Evolutionary conservation across 495 filamentous ascomycete genomes (phyloP), one percentile per base, ranked within the genome.

Genomic region (Recurvomyces mirabilis): DNA sequence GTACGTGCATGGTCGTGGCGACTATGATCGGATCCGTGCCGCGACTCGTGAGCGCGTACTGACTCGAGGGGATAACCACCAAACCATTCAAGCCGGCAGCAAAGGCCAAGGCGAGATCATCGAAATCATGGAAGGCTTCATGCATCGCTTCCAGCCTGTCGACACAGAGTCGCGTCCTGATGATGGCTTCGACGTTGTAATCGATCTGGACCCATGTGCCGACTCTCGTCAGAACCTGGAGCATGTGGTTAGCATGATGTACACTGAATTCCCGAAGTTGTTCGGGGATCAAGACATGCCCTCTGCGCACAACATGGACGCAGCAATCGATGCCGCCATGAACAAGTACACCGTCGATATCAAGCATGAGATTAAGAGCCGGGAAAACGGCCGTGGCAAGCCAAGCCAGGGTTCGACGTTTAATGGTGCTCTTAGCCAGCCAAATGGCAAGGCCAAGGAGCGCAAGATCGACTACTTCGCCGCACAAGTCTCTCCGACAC

Each of bases 91-190:
- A 46, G 84, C 89, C 4, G 79, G 77, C 11, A 75, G 72, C 24
- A 75, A 78, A 54, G 66, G 75, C 36, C 61, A 64, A 28, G 61
- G 67, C 12, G 85, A 93, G 58, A 77, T 89, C 25, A 68, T 85
- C 18, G 75, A 76, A 7, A 96, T 99, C 56, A 96, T 99, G 91
- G 81, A 94, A 49, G 86, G 87, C 26, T 99, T 99, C 66, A 67
- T 98, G 33, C 47, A 64, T 0, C 80, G 91, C 13, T 99, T 95
- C 59, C 79, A 96, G 61, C 72, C 77, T 3, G 65, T 86, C 43
- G 71, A 95, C 49, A 60, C 61, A 1, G 66, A 72, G 19, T 65
- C 56, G 15, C 54, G 60, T 15, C 88, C 89, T 2, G 93, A 99
- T 59, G 67, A 74, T 36, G 64, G 64, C 21, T 95, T 95, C 51